phyloP scores from a whole-genome alignment of 2,329 filamentous ascomycete species.

The Talaromyces sp. region DNA sequence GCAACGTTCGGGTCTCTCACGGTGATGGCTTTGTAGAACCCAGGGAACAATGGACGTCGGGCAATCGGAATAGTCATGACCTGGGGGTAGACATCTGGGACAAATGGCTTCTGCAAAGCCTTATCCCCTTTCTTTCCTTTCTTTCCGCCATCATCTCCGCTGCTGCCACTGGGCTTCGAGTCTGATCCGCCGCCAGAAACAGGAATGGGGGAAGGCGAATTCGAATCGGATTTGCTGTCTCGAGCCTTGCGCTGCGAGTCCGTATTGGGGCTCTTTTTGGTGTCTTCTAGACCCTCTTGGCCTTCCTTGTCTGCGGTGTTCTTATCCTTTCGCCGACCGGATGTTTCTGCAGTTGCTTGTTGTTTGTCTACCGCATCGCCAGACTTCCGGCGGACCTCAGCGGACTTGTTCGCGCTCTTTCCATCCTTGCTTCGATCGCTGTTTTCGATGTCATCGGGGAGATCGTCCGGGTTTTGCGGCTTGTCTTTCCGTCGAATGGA shows the following conservation, averaged over 20 bases:
- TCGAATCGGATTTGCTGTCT: slow-evolving; percentile 45
- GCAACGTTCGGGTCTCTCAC: slow-evolving; percentile 90
- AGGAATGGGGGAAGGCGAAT: slow-evolving; percentile 41
- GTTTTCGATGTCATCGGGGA: slow-evolving; percentile 32
- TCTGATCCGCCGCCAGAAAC: slow-evolving; percentile 28
- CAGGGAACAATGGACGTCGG: slow-evolving; percentile 87
- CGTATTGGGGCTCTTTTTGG: slow-evolving; percentile 33
- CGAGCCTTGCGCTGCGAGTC: slow-evolving; percentile 27
- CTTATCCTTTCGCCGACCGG: slow-evolving; percentile 34
- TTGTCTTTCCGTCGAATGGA: slow-evolving; percentile 52
- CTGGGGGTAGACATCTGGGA: slow-evolving; percentile 94
- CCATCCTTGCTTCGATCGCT: slow-evolving; percentile 46
- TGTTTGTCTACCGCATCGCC: slow-evolving; percentile 31
- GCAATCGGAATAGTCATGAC: slow-evolving; percentile 96
- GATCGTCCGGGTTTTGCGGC: slow-evolving; percentile 39
- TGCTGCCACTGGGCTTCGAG: slow-evolving; percentile 48
- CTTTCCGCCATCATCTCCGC: slow-evolving; percentile 60
- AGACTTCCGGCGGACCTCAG: slow-evolving; percentile 36
- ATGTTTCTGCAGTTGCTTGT: slow-evolving; percentile 22
- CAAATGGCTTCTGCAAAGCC: slow-evolving; percentile 76
- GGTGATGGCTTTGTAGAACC: slow-evolving; percentile 98
- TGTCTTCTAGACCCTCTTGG: slow-evolving; percentile 29
- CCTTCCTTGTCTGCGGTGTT: slow-evolving; percentile 31
- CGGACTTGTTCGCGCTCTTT: slow-evolving; percentile 29
- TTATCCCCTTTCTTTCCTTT: slow-evolving; percentile 67